Conservation (phyloP, 768 basidiomycete genomes). For the Russula earlei region DNA sequence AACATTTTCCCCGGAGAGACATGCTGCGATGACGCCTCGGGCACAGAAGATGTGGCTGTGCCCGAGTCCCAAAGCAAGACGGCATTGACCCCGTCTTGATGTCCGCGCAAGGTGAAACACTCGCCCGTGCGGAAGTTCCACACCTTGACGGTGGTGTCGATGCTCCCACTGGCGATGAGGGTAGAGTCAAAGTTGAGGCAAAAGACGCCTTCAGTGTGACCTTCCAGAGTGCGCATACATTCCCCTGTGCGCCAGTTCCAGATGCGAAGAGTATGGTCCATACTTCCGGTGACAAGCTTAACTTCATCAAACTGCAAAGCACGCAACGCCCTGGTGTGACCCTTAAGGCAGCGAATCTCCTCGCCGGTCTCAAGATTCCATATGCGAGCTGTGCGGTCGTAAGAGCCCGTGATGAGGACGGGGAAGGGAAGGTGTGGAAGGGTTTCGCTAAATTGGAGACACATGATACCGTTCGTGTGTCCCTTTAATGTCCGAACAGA, state of each 20-base stretch:
- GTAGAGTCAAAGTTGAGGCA: conserved; percentile 88
- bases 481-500: conserved; percentile 79
- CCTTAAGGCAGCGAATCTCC: conserved; percentile 73
- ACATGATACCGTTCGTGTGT: conserved; percentile 95
- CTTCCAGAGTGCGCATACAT: conserved; percentile 79
- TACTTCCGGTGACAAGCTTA: conserved; percentile 90
- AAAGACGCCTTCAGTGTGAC: conserved; percentile 87
- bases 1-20: conserved; percentile 88
- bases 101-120: conserved; percentile 88
- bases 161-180: conserved; percentile 86
- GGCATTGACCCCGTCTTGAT: conserved; percentile 92
- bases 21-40: conserved; percentile 31
- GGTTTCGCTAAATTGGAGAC: conserved; percentile 87
- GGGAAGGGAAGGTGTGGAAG: conserved; percentile 79
- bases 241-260: conserved; percentile 93
- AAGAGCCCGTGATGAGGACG: conserved; percentile 94
- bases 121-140: conserved; percentile 90
- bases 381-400: conserved; percentile 87
- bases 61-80: conserved; percentile 81
- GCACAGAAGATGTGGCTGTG: conserved; percentile 28
- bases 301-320: conserved; percentile 92
- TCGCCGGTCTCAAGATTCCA: conserved; percentile 95
- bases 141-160: conserved; percentile 89
- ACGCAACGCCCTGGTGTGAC: conserved; percentile 87
- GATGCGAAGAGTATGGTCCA: conserved; percentile 92